A percentile compares a stretch with the other conserved stretches of the same genome.
Evolutionary conservation across 345 rosid species (phyloP).

Genomic region (Gossypium australe): DNA sequence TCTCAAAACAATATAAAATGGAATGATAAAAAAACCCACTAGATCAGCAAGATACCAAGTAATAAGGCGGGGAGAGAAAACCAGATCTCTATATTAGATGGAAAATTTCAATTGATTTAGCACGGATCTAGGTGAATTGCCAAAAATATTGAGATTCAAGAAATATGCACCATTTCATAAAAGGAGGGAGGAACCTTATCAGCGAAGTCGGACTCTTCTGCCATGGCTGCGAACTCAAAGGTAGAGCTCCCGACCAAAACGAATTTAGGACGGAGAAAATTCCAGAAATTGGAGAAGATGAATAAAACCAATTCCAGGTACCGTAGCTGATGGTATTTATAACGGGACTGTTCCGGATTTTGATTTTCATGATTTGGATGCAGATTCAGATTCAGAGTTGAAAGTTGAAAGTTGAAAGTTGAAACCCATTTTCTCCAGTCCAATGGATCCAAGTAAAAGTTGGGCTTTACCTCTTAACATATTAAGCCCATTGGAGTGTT

Average conservation of each 20-base stretch:
- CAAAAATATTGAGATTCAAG: background rate
- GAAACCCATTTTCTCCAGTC: background rate
- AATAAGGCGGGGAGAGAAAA: background rate
- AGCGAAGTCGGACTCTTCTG: conserved; percentile 17
- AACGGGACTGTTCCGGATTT: background rate
- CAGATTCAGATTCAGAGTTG: background rate
- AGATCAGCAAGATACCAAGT: background rate
- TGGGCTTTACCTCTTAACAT: background rate
- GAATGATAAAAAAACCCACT: background rate
- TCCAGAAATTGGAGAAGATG: background rate
- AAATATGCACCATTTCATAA: background rate
- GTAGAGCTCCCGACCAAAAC: conserved; percentile 3
- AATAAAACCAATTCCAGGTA: background rate
- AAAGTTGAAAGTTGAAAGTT: background rate
- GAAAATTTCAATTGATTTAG: background rate
- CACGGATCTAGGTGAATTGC: conserved; percentile 5
- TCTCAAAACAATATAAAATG: background rate
- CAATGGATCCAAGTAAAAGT: background rate
- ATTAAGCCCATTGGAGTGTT: too few species aligned
- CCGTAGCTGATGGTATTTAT: background rate
- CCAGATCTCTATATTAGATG: conserved; percentile 1
- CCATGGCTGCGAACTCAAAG: conserved; percentile 19
- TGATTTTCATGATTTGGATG: background rate
- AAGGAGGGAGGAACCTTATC: conserved; percentile 24
- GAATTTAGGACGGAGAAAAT: conserved; percentile 1